Evolutionary conservation across 2,329 filamentous ascomycete species (phyloP).

Genomic region (Colletotrichum melonis): DNA sequence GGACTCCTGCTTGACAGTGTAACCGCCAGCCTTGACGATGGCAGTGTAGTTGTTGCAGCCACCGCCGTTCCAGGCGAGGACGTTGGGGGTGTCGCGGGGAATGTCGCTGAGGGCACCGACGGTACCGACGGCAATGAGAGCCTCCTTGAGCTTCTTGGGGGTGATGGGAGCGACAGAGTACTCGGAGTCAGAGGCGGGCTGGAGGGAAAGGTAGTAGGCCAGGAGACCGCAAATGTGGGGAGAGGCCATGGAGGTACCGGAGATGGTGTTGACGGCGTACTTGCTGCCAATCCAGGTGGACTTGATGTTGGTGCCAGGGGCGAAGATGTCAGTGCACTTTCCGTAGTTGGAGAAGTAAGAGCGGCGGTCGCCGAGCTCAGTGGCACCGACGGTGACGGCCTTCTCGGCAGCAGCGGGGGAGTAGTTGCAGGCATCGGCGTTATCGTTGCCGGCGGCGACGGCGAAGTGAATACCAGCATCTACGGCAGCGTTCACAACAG

Average conservation of each 20-base stretch:
- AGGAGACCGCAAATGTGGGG: conserved; percentile 96
- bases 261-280: conserved; percentile 98
- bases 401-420: conserved; percentile 93
- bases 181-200: conserved; percentile 89
- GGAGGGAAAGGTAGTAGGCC: conserved; percentile 97
- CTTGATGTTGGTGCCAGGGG: conserved; percentile 93
- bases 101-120: conserved; percentile 82
- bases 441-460: conserved; percentile 98
- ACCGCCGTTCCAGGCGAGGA: conserved; percentile 99
- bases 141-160: conserved; percentile 92
- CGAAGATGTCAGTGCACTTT: conserved; percentile 99
- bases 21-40: conserved; percentile 81
- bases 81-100: conserved; percentile 87
- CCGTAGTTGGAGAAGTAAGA: conserved; percentile 99
- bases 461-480: conserved; percentile 95
- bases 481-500: conserved; percentile 94
- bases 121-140: conserved; percentile 86
- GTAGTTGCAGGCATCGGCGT: conserved; percentile 99
- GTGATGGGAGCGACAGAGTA: conserved; percentile 91
- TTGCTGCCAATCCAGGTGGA: conserved; percentile 99
- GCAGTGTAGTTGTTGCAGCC: conserved; percentile 90
- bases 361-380: conserved; percentile 91
- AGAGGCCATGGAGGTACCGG: conserved; percentile 98
- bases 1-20: conserved; percentile 67
- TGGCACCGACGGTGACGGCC: conserved; percentile 95